Evolutionary conservation across 2,329 filamentous ascomycete species (phyloP), one percentile per base, ranked within the genome.

Genomic region (Davidsoniella neocaledoniae): DNA sequence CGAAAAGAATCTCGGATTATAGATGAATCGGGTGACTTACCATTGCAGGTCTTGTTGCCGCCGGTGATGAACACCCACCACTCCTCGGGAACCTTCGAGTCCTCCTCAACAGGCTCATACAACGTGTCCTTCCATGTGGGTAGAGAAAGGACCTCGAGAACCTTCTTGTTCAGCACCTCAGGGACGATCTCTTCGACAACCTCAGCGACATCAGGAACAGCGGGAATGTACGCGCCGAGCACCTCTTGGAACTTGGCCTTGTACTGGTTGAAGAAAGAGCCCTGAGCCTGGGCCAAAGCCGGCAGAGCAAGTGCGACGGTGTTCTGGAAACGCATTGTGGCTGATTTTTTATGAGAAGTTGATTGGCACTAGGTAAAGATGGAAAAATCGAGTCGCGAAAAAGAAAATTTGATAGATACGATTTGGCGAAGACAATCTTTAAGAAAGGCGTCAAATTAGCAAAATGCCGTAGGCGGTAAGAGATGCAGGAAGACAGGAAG

Each of bases 1-100:
- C 2, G 5, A 26, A 10, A 26, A 12, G 19, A n/a, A 50, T 17
- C 12, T 7, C 2, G 16, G 29, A 37, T 5, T 23, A 23, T 5
- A 23, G 21, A 23, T 50, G 19, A 41, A 53, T 9, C 17, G 8
- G 19, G 16, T 38, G 25, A 58, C 70, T 52, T 66, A 77, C 75
- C 73, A 60, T 73, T 81, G 68, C 84, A 90, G 29, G 83, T 86
- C 68, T 79, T 81, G 70, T 88, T 87, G 57, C 81, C 84, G 57
- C 81, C 84, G 8, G 79, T 83, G 56, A 86, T 66, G 56, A 83
- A 71, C 54, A 90, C 68, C 70, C 83, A 79, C 81, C 81, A 87
- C 65, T 86, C 80, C 64, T 82, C 80, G 4, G 83, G 80, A 54
- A 70, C 72, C 9, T 74, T 73, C 54, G 74, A 72, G 25, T 65